phyloP scores from a whole-genome alignment of 768 basidiomycete species.

The Russula brevipes region DNA sequence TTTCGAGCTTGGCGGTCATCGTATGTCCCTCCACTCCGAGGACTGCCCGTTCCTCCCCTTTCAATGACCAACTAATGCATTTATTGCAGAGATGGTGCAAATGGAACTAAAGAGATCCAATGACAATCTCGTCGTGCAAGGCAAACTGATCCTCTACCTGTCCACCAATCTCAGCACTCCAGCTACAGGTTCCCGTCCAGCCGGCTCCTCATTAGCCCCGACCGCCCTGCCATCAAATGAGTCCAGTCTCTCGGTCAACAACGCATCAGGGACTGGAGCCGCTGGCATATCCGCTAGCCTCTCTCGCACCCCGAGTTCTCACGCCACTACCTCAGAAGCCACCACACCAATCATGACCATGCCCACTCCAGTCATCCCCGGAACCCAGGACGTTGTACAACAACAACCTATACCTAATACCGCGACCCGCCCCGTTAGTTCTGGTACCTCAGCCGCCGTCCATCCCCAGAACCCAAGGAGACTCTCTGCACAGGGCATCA shows the following conservation, averaged over 20 bases:
- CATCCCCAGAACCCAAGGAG: constrained; percentile 25
- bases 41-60: neutral
- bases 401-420: constrained; percentile 28
- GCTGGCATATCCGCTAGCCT: constrained; percentile 36
- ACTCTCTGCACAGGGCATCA: constrained; percentile 36
- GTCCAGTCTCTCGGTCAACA: constrained; percentile 56
- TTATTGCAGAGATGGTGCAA: constrained; percentile 76
- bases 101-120: constrained; percentile 98
- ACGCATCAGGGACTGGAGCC: constrained; percentile 35
- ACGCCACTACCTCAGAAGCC: constrained; percentile 49
- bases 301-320: constrained; percentile 64
- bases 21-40: constrained; percentile 40
- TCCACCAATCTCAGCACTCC: constrained; percentile 86
- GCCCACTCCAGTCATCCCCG: constrained; percentile 36
- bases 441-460: constrained; percentile 29
- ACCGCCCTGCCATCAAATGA: constrained; percentile 55
- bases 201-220: constrained; percentile 54
- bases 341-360: constrained; percentile 21
- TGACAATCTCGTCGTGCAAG: constrained; percentile 95
- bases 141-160: constrained; percentile 94
- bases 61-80: neutral
- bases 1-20: constrained; percentile 90
- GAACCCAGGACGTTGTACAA: constrained; percentile 29
- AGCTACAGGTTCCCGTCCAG: constrained; percentile 77
- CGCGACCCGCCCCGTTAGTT: constrained; percentile 36